Conservation (phyloP, 2,329 filamentous ascomycete genomes). For the Periconia digitata region DNA sequence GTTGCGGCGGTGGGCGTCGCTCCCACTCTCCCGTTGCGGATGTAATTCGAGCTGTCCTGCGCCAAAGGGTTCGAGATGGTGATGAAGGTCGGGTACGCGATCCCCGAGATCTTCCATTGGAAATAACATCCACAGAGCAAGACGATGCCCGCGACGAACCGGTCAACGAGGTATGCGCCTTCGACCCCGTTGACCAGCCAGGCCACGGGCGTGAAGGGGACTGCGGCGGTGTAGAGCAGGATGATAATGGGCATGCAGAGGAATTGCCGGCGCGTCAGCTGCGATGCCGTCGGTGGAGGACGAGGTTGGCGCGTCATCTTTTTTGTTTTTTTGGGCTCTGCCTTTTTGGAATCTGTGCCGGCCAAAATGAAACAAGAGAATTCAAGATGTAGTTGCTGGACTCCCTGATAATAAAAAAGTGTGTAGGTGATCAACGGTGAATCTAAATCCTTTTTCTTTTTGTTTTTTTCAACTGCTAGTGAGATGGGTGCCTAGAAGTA, state of each 20-base stretch:
- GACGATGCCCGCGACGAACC: constrained; percentile 9
- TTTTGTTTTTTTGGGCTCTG: neutral
- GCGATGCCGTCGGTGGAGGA: neutral
- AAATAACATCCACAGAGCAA: constrained; percentile 13
- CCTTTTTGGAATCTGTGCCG: no score
- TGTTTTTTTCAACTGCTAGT: no score
- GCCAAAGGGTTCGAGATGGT: neutral
- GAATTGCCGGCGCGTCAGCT: constrained; percentile 1
- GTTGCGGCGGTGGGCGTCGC: neutral
- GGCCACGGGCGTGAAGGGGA: constrained; percentile 8
- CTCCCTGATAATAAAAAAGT: no score
- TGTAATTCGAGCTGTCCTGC: neutral
- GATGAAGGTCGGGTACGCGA: neutral
- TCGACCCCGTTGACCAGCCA: constrained; percentile 7
- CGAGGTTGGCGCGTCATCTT: neutral
- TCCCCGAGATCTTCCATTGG: constrained; percentile 7
- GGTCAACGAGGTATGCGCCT: constrained; percentile 13
- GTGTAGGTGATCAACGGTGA: no score
- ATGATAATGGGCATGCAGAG: constrained; percentile 5
- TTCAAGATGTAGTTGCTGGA: no score
- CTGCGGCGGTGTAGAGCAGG: constrained; percentile 12
- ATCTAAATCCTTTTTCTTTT: no score
- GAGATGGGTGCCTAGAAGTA: no score
- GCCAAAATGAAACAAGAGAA: no score
- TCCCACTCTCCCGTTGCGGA: neutral